Percentiles rank a stretch among this genome's conserved stretches.
phyloP scores from a whole-genome alignment of 768 basidiomycete genomes.

The Collybia mongolica region DNA sequence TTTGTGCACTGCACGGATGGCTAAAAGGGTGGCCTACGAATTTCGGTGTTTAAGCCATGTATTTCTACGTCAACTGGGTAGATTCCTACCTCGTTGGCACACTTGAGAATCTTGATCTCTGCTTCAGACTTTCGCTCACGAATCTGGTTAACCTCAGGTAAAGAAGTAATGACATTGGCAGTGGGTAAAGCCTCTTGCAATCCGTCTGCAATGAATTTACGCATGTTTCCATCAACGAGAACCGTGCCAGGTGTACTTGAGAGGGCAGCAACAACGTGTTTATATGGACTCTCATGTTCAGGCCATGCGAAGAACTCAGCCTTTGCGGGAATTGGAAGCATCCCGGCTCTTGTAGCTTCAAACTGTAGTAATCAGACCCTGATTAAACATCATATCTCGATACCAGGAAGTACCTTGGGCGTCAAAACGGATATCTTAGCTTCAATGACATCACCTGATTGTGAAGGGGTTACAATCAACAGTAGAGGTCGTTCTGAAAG shows the following conservation, averaged over 20 bases:
- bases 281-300: constrained; percentile 69
- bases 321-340: constrained; percentile 52
- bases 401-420: constrained; percentile 40
- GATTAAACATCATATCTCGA: background rate
- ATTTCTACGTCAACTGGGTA: too few species aligned
- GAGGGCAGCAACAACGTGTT: constrained; percentile 35
- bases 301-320: constrained; percentile 57
- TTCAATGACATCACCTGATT: constrained; percentile 20
- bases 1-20: constrained; percentile 64
- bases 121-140: constrained; percentile 73
- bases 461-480: constrained; percentile 55
- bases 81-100: constrained; percentile 68
- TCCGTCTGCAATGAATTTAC: constrained; percentile 67
- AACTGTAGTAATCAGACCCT: constrained; percentile 35
- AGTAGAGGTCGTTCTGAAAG: constrained; percentile 81
- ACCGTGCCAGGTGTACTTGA: constrained; percentile 31
- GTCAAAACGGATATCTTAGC: constrained; percentile 63
- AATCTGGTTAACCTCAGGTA: constrained; percentile 52
- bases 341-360: constrained; percentile 67
- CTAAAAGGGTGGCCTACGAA: constrained; percentile 69
- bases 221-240: constrained; percentile 58
- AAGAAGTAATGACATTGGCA: constrained; percentile 45
- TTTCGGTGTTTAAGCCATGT: too few species aligned
- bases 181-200: constrained; percentile 43
- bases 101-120: constrained; percentile 72